A percentile compares a stretch with the other conserved stretches of the same genome.
Conservation (phyloP, 1,284 basidiomycete species). For the Trametes versicolor region DNA sequence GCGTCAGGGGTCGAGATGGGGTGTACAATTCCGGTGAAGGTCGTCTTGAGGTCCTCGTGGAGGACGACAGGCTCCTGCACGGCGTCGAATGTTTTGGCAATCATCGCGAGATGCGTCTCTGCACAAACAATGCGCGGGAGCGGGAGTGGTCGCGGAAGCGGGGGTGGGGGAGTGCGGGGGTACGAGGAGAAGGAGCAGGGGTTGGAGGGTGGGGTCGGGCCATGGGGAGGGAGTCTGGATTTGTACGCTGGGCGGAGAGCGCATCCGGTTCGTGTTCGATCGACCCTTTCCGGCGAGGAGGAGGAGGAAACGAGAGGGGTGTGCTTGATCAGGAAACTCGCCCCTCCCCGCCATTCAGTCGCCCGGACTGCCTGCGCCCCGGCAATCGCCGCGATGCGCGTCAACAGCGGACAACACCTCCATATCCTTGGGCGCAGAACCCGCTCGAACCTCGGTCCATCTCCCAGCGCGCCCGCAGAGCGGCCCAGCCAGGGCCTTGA, state of each 20-base stretch:
- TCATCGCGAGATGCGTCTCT: conserved; percentile 34
- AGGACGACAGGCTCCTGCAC: conserved; percentile 50
- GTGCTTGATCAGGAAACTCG: conserved; percentile 37
- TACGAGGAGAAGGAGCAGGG: conserved; percentile 9
- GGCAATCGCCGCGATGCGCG: conserved; percentile 38
- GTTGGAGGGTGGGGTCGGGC: conserved; percentile 19
- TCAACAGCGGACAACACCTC: conserved; percentile 30
- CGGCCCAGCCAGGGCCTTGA: conserved; percentile 29
- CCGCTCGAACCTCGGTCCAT: conserved; percentile 28
- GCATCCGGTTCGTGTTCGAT: conserved; percentile 35
- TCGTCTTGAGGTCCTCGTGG: conserved; percentile 65
- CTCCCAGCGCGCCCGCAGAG: conserved; percentile 16
- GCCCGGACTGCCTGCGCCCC: conserved; percentile 18
- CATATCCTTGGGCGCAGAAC: conserved; percentile 22
- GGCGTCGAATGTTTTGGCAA: conserved; percentile 38
- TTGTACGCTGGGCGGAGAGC: conserved; percentile 38
- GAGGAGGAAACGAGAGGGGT: conserved; percentile 37
- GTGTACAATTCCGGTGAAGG: conserved; percentile 72
- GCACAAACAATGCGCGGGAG: conserved; percentile 23
- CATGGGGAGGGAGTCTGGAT: conserved; percentile 27
- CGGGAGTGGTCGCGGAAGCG: conserved; percentile 17
- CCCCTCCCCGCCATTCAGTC: conserved; percentile 28
- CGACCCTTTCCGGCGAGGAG: conserved; percentile 37
- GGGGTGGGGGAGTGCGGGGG: conserved; percentile 15
- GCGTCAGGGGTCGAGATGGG: conserved; percentile 61